These are phyloP conservation scores for Actinomortierella ambigua DNA, from an alignment of 371 early-diverging fungal genomes.

Conservation along the genomic window DNA sequence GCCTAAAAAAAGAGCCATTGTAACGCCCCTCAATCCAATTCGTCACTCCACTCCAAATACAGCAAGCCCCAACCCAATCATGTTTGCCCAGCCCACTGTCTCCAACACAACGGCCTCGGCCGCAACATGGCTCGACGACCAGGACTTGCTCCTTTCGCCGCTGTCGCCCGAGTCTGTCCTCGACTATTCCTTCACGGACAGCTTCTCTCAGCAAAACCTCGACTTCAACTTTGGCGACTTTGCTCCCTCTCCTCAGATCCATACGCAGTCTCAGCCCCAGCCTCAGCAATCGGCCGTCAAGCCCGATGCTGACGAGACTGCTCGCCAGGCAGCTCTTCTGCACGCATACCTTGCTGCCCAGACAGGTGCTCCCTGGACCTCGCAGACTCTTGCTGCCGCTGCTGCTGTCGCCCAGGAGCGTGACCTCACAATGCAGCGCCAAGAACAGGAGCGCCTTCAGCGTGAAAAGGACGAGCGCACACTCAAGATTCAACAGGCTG, in stretches of 20 bases:
- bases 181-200: constrained; percentile 42
- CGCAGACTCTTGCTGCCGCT: constrained; percentile 11
- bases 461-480: constrained; percentile 7
- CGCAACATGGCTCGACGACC: constrained; percentile 27
- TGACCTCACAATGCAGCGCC: too few relatives aligned
- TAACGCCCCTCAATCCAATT: neutral
- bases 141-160: constrained; percentile 23
- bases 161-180: constrained; percentile 31
- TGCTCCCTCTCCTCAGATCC: constrained; percentile 7
- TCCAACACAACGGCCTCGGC: constrained; percentile 5
- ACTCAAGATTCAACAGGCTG: constrained; percentile 15
- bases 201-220: constrained; percentile 30
- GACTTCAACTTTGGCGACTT: constrained; percentile 35
- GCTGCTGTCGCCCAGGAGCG: constrained; percentile 4
- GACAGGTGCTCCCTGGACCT: constrained; percentile 2
- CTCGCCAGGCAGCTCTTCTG: constrained; percentile 42
- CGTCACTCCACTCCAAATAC: neutral
- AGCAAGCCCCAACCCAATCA: constrained; percentile 8
- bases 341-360: constrained; percentile 39
- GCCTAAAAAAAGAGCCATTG: neutral
- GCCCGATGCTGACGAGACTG: constrained; percentile 25
- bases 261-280: neutral
- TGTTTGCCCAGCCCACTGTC: constrained; percentile 21
- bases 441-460: constrained; percentile 6
- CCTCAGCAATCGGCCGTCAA: neutral